Conservation (phyloP, 192 early-diverging fungal species). For the Chytriomyces sp. region DNA sequence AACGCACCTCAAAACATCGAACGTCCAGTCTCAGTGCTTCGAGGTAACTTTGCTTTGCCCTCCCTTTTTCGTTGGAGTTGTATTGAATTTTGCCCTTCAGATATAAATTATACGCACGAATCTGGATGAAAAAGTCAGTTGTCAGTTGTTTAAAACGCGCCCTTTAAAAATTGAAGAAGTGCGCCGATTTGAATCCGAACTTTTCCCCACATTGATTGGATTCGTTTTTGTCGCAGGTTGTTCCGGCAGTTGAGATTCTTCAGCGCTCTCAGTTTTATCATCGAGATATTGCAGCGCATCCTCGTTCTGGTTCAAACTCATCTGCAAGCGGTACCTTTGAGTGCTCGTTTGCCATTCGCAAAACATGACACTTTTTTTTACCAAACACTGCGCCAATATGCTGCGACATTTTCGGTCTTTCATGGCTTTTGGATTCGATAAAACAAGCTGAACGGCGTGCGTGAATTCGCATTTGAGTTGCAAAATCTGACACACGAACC, state of each 20-base stretch:
- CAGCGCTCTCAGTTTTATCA: not conserved
- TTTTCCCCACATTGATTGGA: too few species aligned
- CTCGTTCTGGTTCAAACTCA: not conserved
- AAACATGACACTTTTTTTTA: not conserved
- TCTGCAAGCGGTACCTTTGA: not conserved
- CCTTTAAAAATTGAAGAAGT: too few species aligned
- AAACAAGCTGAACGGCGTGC: not conserved
- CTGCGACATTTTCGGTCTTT: not conserved
- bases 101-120: not conserved
- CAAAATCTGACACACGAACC: not conserved
- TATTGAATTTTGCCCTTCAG: constrained; percentile 8
- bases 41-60: constrained; percentile 5
- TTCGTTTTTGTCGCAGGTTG: too few species aligned
- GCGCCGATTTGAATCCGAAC: too few species aligned
- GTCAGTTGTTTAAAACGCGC: not conserved
- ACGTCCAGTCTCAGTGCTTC: constrained; percentile 23
- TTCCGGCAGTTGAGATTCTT: not conserved
- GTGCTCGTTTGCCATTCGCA: not conserved
- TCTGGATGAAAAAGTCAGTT: not conserved
- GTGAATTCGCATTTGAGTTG: not conserved
- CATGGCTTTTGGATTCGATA: not conserved
- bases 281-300: not conserved
- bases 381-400: not conserved
- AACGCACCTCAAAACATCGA: constrained; percentile 33
- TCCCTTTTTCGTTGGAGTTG: not conserved